phyloP scores from a whole-genome alignment of 176 grass and related monocot genomes.

The Avena eriantha region DNA sequence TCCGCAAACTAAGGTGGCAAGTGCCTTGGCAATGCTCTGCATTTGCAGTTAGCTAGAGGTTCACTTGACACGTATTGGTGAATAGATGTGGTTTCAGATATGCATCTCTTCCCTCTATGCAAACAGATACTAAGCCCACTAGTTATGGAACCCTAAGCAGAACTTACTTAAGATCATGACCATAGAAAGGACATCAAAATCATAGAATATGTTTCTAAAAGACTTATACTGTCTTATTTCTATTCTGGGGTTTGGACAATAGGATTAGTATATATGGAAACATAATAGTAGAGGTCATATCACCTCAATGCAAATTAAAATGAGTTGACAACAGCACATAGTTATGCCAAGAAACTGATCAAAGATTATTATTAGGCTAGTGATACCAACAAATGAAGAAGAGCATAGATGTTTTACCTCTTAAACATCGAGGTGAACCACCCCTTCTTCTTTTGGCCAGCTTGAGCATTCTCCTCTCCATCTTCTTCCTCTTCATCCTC shows the following conservation, averaged over 20 bases:
- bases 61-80: neutral
- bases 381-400: neutral
- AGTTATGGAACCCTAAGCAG: neutral
- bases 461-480: conserved; percentile 40
- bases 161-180: neutral
- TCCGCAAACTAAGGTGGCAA: neutral
- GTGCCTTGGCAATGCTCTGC: neutral
- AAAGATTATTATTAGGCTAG: no score
- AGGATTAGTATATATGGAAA: neutral
- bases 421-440: conserved; percentile 94
- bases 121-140: neutral
- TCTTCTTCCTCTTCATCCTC: conserved; percentile 71
- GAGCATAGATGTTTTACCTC: conserved; percentile 46
- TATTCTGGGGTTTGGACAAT: neutral
- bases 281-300: neutral
- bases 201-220: neutral
- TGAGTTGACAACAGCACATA: neutral
- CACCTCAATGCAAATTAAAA: neutral
- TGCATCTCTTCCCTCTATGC: neutral
- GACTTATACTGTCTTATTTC: neutral
- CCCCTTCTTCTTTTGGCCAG: conserved; percentile 72
- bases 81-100: neutral
- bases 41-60: neutral
- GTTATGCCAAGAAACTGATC: no score
- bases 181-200: neutral